Conservation (phyloP, 2,329 filamentous ascomycete genomes). For the Daldinia eschscholtzii region DNA sequence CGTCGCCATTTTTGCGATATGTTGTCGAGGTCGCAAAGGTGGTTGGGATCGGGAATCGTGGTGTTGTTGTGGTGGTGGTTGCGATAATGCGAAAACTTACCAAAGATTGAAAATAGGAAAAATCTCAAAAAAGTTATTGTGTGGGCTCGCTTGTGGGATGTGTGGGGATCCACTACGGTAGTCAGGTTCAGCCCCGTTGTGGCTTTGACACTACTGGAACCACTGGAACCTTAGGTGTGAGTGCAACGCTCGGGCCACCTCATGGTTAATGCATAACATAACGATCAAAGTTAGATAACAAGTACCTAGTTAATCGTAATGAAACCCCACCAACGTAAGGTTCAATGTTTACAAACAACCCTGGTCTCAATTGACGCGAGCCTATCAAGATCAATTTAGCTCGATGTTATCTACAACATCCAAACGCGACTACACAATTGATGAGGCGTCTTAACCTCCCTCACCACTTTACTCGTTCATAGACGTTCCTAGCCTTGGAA, state of each 20-base stretch:
- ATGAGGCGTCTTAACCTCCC: background rate
- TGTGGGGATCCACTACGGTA: conserved; percentile 16
- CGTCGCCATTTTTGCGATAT: conserved; percentile 85
- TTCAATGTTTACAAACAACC: conserved; percentile 44
- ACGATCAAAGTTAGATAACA: background rate
- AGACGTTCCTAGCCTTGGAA: background rate
- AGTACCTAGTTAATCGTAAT: too few relatives aligned
- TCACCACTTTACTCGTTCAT: conserved; percentile 3
- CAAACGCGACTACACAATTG: background rate
- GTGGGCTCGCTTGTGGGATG: conserved; percentile 43
- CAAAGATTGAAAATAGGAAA: conserved; percentile 37
- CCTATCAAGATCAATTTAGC: conserved; percentile 17
- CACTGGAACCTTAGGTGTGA: background rate
- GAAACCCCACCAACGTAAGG: conserved; percentile 26
- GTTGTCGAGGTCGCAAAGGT: conserved; percentile 59
- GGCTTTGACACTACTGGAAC: conserved; percentile 12
- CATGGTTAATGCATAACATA: background rate
- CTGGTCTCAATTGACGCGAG: conserved; percentile 34
- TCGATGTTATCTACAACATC: conserved; percentile 12
- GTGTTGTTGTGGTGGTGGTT: conserved; percentile 45
- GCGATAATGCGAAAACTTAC: conserved; percentile 39
- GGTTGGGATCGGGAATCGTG: conserved; percentile 46
- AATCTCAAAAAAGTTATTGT: conserved; percentile 43
- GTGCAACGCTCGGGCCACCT: background rate
- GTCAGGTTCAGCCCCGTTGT: conserved; percentile 29